Evolutionary conservation across 2,329 filamentous ascomycete species (phyloP).

Genomic region (Pestalotiopsis fici): DNA sequence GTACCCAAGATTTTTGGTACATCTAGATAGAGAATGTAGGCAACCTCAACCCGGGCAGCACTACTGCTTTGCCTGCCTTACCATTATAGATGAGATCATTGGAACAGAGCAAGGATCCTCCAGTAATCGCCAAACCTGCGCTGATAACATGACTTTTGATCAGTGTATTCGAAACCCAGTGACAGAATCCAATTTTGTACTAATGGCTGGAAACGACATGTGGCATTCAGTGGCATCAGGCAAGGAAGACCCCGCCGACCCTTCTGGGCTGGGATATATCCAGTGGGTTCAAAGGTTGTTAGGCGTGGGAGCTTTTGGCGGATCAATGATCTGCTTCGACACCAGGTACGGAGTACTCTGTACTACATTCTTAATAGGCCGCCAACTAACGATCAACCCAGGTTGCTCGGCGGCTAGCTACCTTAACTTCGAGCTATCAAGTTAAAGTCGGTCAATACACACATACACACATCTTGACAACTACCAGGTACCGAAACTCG

Average conservation of each 20-base stretch:
- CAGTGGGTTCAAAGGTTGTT: background rate
- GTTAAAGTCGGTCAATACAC: background rate
- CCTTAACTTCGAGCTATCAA: background rate
- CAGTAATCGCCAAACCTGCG: background rate
- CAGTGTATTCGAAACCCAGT: background rate
- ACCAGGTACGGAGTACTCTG: too few species aligned
- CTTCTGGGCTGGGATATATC: too few species aligned
- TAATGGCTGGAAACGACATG: background rate
- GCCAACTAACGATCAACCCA: background rate
- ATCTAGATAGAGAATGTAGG: too few species aligned
- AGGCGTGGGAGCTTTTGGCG: background rate
- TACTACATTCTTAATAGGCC: too few species aligned
- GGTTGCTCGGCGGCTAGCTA: background rate
- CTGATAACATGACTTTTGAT: background rate
- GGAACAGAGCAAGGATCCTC: background rate
- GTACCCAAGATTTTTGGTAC: too few species aligned
- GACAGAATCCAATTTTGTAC: background rate
- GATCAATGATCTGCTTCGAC: too few species aligned
- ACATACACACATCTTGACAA: background rate
- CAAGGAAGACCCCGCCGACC: slow-evolving; percentile 1
- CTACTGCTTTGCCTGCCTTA: too few species aligned
- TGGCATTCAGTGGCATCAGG: background rate
- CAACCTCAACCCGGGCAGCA: too few species aligned
- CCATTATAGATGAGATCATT: too few species aligned
- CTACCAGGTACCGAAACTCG: background rate